A percentile compares a stretch with the other conserved stretches of the same genome.
Conservation (phyloP, 371 early-diverging fungal genomes). For the Parasitella parasitica region DNA sequence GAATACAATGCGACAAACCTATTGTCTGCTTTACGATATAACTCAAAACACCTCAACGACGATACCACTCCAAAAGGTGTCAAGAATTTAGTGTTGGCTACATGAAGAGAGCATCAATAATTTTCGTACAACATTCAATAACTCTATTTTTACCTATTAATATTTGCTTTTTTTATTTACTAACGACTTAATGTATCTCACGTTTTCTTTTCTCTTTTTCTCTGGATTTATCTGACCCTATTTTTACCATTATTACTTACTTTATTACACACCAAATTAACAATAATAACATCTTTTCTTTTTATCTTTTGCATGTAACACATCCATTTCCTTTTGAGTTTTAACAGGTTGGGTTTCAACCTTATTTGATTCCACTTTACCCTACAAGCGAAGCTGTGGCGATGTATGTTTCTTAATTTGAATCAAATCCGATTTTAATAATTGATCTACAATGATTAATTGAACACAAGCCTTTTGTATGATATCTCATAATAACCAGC, state of each 20-base stretch:
- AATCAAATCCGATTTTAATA: too few species aligned
- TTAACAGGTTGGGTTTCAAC: background rate
- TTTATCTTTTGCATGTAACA: background rate
- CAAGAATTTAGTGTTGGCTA: constrained; percentile 57
- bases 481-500: too few species aligned
- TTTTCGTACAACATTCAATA: background rate
- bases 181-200: background rate
- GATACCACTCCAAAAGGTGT: constrained; percentile 77
- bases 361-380: background rate
- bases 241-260: background rate
- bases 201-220: background rate
- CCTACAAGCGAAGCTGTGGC: background rate
- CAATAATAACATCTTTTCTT: background rate
- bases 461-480: too few species aligned
- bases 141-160: background rate
- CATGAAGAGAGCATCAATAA: background rate
- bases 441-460: too few species aligned
- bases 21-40: constrained; percentile 75
- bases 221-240: background rate
- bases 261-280: background rate
- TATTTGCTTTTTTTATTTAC: background rate
- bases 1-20: constrained; percentile 59
- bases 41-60: constrained; percentile 80
- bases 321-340: background rate
- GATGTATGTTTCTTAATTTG: too few species aligned